Base-by-base conservation (phyloP, 140 eudicot species). In the Flaveria floridana region DNA sequence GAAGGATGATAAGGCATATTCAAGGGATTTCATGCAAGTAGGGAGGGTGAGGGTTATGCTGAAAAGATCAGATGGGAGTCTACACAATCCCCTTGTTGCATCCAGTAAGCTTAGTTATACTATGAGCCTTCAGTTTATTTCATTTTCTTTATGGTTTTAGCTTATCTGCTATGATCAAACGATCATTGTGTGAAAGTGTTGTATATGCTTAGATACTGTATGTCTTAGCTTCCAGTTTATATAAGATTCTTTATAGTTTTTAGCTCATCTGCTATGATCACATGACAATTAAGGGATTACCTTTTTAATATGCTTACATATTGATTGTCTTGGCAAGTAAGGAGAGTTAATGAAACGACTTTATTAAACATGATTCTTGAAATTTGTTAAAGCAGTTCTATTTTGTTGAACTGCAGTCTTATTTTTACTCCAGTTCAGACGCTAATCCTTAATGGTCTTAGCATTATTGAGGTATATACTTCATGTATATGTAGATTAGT, bases 1-100 rank as follows among this genome's bases (percentile, higher is more conserved):
- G 73, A 78, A 90, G 96, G 70, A 69, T 62, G 99, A 94, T 28
- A 94, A 94, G 84, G 97, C 96, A 0, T 94, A 94, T 79, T 96
- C 99, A 12, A 86, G 99, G 65, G 99, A 94, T 83, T 94, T 82
- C 70, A 86, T 90, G 96, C 99, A 94, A 85, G 76, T 85, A 79
- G 99, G 99, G 56, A 88, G 97, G 72, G 95, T 94, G 76, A 87
- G 99, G 85, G 84, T 85, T 65, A 19, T 68, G 84, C 89, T 95
- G 76, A 95, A 87, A 81, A 81, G 79, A 76, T 86, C 89, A 15
- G 97, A 95, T 83, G 96, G 97, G 42, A 85, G 83, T 64, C 75
- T 89, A 39, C 48, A 34, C 80, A 95, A 95, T 82, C 96, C 97
- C 0, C 86, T 75, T n/a, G 68, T 95, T 68, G 20, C 95, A 59